Evolutionary conservation across 306 rosid species (phyloP).

Genomic region (Cyamopsis tetragonoloba): DNA sequence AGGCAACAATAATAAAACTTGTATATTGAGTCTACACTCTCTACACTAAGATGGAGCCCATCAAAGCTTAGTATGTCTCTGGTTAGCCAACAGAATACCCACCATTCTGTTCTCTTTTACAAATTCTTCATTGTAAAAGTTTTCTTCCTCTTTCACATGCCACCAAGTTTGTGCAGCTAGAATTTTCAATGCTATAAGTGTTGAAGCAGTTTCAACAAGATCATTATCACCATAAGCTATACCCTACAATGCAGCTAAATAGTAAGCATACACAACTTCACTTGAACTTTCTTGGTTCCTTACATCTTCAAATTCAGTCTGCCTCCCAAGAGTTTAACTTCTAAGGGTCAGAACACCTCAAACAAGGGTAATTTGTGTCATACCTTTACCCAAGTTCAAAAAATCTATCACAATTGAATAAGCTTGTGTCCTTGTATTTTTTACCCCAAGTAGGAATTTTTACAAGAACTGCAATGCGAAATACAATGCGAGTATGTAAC

Average conservation of each 20-base stretch:
- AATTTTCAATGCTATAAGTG: constrained; percentile 17
- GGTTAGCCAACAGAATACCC: constrained; percentile 77
- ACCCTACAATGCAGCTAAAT: constrained; percentile 16
- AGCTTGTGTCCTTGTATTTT: constrained; percentile 58
- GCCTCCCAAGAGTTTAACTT: constrained; percentile 73
- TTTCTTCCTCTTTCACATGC: constrained; percentile 34
- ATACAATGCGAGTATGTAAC: too few species aligned
- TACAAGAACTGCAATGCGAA: constrained; percentile 75
- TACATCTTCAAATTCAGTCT: constrained; percentile 43
- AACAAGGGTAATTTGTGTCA: constrained; percentile 40
- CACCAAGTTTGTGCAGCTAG: constrained; percentile 13
- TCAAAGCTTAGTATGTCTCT: constrained; percentile 83
- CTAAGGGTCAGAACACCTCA: constrained; percentile 57
- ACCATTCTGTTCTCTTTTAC: constrained; percentile 54
- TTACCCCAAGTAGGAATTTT: constrained; percentile 80
- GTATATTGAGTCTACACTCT: constrained; percentile 80
- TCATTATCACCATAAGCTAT: not conserved
- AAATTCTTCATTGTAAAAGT: constrained; percentile 55
- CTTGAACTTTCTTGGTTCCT: constrained; percentile 84
- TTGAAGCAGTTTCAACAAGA: constrained; percentile 13
- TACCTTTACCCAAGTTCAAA: constrained; percentile 50
- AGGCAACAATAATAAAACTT: constrained; percentile 70
- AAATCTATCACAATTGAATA: constrained; percentile 67
- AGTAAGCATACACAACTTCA: constrained; percentile 54
- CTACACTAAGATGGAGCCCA: constrained; percentile 80